Evolutionary conservation across 192 early-diverging fungal species (phyloP).

Genomic region (Backusella circina): DNA sequence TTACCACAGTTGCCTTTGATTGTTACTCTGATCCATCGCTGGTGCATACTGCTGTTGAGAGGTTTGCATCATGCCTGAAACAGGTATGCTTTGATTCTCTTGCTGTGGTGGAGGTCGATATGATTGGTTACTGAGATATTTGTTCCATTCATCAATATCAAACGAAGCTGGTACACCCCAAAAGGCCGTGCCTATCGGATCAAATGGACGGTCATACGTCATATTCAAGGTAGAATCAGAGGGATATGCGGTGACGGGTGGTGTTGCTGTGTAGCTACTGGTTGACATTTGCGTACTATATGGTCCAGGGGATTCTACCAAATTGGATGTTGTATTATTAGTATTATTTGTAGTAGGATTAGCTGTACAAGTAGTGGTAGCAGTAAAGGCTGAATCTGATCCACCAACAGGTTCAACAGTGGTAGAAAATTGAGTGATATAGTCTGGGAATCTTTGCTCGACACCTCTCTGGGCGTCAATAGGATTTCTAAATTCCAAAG

Average conservation of each 20-base stretch:
- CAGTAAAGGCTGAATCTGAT: neutral
- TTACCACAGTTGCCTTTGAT: neutral
- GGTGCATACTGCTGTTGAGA: neutral
- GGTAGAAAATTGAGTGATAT: neutral
- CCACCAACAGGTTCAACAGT: neutral
- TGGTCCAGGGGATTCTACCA: neutral
- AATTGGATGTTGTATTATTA: neutral
- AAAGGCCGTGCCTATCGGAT: slow-evolving; percentile 28
- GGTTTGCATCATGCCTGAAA: neutral
- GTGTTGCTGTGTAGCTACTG: neutral
- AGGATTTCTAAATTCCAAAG: neutral
- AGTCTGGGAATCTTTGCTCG: neutral
- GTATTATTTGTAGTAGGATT: neutral
- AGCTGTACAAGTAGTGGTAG: neutral
- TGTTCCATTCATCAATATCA: slow-evolving; percentile 36
- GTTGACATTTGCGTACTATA: neutral
- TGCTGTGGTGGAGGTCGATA: neutral
- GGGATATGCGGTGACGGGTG: neutral
- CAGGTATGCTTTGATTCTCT: neutral
- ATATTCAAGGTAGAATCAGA: neutral
- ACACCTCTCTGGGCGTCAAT: neutral
- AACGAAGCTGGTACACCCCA: slow-evolving; percentile 28
- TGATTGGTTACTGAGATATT: slow-evolving; percentile 29
- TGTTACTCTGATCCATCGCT: neutral
- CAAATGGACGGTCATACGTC: slow-evolving; percentile 12